Evolutionary conservation across 2,329 filamentous ascomycete genomes (phyloP), one percentile per base, ranked within the genome.

Genomic region (Hypomyces perniciosus): DNA sequence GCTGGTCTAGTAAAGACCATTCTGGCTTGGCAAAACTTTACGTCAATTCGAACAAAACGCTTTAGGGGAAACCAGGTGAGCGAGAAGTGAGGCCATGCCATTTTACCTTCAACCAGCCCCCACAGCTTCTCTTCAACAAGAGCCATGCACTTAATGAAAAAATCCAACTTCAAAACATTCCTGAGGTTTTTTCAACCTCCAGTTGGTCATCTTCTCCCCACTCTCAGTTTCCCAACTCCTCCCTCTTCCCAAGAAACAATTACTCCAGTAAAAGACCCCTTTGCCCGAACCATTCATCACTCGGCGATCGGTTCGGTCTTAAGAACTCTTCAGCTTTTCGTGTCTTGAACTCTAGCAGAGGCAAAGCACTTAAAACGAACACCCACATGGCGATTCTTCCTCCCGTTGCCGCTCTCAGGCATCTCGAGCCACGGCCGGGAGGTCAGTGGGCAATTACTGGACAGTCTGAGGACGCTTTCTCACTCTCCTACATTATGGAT

Each of bases 361-460:
- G 20, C 20, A 20, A 20, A 20, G 20, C 20, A 20, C 20, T 20
- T 20, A 20, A 20, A 20, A 20, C 20, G 3, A 8, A 38, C 5
- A 38, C 28, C 30, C 35, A 8, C 33, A 34, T 49, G 43, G 31
- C 40, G 6, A 41, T 37, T 39, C 47, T 53, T 40, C 53, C 53
- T 8, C 46, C 53, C 9, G 33, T 53, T 38, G 48, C 53, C 26
- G 51, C 47, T 6, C 45, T 57, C 12, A 55, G 49, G 41, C 48
- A 41, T 12, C 45, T 58, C 29, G 56, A 58, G 45, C 55, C 56
- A 38, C 43, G 48, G 5, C 48, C 54, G 10, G 49, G 47, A 28
- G 56, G 56, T 9, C 46, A 49, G 13, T 58, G 56, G 56, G 29
- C 40, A 13, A 30, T 58, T 13, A 52, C 51, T 5, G 51, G n/a